phyloP scores from a whole-genome alignment of 805 yeast species.

The Pichia nanzhaoensis region DNA sequence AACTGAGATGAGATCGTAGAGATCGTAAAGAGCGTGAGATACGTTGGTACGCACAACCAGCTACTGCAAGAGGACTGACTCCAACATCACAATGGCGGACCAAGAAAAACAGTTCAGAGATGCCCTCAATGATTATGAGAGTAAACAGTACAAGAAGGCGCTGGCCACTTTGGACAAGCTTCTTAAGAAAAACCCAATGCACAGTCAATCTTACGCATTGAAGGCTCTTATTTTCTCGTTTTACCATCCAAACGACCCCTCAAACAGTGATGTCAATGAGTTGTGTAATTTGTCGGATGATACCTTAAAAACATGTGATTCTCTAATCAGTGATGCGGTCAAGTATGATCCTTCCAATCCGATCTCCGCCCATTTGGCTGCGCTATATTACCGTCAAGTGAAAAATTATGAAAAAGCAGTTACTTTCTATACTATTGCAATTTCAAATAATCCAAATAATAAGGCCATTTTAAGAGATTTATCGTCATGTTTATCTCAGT shows the following conservation, averaged over 20 bases:
- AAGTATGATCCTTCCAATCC: constrained; percentile 54
- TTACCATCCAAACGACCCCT: constrained; percentile 10
- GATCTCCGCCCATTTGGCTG: constrained; percentile 77
- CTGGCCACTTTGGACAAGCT: constrained; percentile 67
- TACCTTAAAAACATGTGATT: constrained; percentile 56
- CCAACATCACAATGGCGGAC: constrained; percentile 4
- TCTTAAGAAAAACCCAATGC: constrained; percentile 66
- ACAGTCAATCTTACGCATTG: constrained; percentile 76
- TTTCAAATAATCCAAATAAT: constrained; percentile 73
- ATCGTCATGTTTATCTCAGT: constrained; percentile 71
- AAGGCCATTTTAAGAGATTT: constrained; percentile 76
- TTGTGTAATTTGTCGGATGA: constrained; percentile 42
- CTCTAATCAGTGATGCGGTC: constrained; percentile 54
- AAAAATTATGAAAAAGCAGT: constrained; percentile 71
- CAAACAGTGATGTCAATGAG: constrained; percentile 8
- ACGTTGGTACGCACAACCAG: too few species aligned
- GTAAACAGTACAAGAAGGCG: constrained; percentile 81
- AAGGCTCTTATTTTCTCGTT: constrained; percentile 58
- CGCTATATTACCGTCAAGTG: constrained; percentile 68
- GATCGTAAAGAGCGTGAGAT: too few species aligned
- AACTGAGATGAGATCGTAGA: too few species aligned
- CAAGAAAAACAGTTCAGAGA: constrained; percentile 50
- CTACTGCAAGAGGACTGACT: too few species aligned
- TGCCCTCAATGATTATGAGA: constrained; percentile 77
- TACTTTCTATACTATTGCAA: constrained; percentile 67